Evolutionary conservation across 441 rosid species (phyloP).

Genomic region (Hura crepitans): DNA sequence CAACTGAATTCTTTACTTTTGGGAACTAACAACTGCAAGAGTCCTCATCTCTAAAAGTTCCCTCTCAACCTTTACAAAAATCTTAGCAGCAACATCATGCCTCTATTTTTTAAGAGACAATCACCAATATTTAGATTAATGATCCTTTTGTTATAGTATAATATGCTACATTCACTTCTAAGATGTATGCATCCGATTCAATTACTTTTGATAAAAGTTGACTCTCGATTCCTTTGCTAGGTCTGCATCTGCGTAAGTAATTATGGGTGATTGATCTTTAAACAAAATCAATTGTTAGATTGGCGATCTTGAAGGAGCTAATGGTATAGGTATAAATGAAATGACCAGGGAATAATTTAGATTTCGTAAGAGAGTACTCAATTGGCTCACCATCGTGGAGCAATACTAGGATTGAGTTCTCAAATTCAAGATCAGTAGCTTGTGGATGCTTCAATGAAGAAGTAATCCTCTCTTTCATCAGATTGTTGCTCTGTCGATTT

Average conservation of each 20-base stretch:
- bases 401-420: conserved; percentile 66
- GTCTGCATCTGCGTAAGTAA: conserved; percentile 89
- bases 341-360: conserved; percentile 73
- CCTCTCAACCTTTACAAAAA: too few species aligned
- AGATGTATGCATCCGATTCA: conserved; percentile 72
- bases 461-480: conserved; percentile 54
- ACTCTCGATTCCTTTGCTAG: conserved; percentile 67
- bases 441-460: conserved; percentile 38
- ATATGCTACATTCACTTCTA: conserved; percentile 87
- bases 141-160: conserved; percentile 97
- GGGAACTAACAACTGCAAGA: too few species aligned
- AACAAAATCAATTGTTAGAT: conserved; percentile 80
- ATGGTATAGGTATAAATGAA: conserved; percentile 74
- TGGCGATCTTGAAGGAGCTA: conserved; percentile 77
- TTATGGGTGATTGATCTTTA: conserved; percentile 87
- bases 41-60: too few species aligned
- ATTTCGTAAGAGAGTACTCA: conserved; percentile 73
- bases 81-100: too few species aligned
- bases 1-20: too few species aligned
- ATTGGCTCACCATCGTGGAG: conserved; percentile 70
- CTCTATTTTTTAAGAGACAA: conserved; percentile 96
- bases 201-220: conserved; percentile 58
- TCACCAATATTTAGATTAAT: conserved; percentile 87
- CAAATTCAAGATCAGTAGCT: conserved; percentile 53
- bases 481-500: too few species aligned